phyloP scores from a whole-genome alignment of 495 filamentous ascomycete species.

The Aspergillus leporis region DNA sequence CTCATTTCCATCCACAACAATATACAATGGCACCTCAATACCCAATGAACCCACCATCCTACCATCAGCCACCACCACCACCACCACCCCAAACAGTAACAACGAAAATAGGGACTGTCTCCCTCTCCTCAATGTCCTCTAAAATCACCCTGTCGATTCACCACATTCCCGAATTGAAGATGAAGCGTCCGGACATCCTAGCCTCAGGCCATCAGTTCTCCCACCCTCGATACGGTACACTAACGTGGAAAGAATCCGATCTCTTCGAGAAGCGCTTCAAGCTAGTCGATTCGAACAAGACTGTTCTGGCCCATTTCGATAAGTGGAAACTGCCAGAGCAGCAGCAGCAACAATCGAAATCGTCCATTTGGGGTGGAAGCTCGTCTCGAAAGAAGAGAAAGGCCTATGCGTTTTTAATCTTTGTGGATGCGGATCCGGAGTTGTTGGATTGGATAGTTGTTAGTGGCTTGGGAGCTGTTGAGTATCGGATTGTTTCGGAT shows the following conservation, averaged over 20 bases:
- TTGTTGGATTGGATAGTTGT: not conserved
- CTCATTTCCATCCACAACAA: not conserved
- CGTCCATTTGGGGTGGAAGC: not conserved
- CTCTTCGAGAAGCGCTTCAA: constrained; percentile 2
- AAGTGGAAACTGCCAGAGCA: not conserved
- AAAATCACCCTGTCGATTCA: not conserved
- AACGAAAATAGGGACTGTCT: not conserved
- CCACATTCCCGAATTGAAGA: not conserved
- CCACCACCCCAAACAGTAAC: not conserved
- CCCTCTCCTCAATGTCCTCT: not conserved
- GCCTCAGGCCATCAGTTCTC: not conserved
- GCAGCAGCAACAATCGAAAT: not conserved
- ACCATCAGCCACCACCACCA: not conserved
- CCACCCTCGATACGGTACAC: not conserved
- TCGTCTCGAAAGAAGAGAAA: not conserved
- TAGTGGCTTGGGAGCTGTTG: not conserved
- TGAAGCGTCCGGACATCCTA: not conserved
- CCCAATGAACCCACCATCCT: not conserved
- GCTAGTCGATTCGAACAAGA: not conserved
- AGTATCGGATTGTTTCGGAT: constrained; percentile 1
- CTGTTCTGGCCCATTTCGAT: not conserved
- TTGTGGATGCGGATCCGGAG: not conserved
- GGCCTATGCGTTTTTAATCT: not conserved
- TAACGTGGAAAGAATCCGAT: not conserved
- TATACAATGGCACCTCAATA: not conserved